These are phyloP conservation scores for Pseudogymnoascus sp. DNA, from an alignment of 2,329 filamentous ascomycete species.

Conservation along the genomic window DNA sequence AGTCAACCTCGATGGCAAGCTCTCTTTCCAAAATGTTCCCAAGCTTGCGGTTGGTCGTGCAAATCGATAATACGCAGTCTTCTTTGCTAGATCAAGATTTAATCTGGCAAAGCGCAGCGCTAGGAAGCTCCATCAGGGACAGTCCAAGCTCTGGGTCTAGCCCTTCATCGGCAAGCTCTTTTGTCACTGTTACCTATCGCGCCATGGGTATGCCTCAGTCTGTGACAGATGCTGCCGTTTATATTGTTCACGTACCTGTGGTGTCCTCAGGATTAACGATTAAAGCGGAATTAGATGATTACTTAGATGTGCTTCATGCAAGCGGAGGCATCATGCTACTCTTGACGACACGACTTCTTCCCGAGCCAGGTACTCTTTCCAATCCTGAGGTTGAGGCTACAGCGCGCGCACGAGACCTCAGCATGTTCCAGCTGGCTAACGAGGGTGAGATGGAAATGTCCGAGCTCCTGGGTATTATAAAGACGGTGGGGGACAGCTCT, in stretches of 20 bases:
- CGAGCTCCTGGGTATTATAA: constrained; percentile 26
- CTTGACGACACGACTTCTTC: constrained; percentile 22
- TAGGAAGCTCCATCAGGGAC: neutral
- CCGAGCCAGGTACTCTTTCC: constrained; percentile 17
- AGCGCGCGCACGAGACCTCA: constrained; percentile 26
- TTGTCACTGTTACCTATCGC: constrained; percentile 18
- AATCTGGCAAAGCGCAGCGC: neutral
- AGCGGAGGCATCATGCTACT: constrained; percentile 24
- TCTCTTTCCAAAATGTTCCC: constrained; percentile 20
- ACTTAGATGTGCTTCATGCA: constrained; percentile 26
- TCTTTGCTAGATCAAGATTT: neutral
- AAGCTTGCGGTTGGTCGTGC: constrained; percentile 23
- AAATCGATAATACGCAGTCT: constrained; percentile 13
- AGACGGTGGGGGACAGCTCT: constrained; percentile 20
- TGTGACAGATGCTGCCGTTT: constrained; percentile 28
- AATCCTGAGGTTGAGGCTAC: constrained; percentile 19
- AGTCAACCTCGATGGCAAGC: constrained; percentile 13
- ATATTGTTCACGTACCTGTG: constrained; percentile 26
- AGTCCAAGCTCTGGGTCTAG: neutral
- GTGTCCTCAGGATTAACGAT: constrained; percentile 15
- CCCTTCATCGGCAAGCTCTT: constrained; percentile 10
- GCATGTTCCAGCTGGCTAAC: constrained; percentile 25
- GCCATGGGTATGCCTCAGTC: constrained; percentile 20
- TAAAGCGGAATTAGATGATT: constrained; percentile 25
- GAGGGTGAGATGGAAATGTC: constrained; percentile 23